Percentiles rank a stretch among this genome's conserved stretches.
phyloP scores from a whole-genome alignment of 179 eudicot genomes.

The Dionaea muscipula region DNA sequence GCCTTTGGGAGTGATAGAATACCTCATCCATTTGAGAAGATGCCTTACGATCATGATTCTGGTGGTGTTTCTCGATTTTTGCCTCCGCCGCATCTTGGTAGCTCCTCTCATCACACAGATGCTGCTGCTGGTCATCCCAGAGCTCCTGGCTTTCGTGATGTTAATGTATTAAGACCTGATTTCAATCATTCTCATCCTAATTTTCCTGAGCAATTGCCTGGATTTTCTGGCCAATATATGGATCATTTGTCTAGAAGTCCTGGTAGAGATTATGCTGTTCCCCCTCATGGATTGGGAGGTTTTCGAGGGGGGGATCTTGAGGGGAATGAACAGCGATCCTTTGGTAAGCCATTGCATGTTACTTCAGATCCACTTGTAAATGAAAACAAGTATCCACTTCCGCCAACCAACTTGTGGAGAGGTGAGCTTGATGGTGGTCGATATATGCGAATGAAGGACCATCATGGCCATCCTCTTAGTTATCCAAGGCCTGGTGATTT shows the following conservation, averaged over 20 bases:
- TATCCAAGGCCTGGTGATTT: slow-evolving; percentile 20
- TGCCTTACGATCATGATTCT: slow-evolving; percentile 26
- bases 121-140: slow-evolving; percentile 27
- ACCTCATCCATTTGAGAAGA: slow-evolving; percentile 32
- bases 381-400: slow-evolving; percentile 42
- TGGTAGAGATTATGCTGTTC: too few relatives aligned
- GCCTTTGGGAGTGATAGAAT: slow-evolving; percentile 33
- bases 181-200: slow-evolving; percentile 26
- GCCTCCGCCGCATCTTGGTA: slow-evolving; percentile 32
- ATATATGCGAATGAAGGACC: too few relatives aligned
- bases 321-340: too few relatives aligned
- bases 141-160: slow-evolving; percentile 33
- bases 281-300: too few relatives aligned
- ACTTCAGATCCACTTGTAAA: slow-evolving; percentile 26
- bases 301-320: too few relatives aligned
- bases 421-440: too few relatives aligned
- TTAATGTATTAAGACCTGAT: too few relatives aligned
- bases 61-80: slow-evolving; percentile 33
- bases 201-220: slow-evolving; percentile 38
- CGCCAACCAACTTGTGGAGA: slow-evolving; percentile 36
- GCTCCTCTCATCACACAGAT: slow-evolving; percentile 19
- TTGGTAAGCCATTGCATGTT: too few relatives aligned
- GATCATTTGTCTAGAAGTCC: slow-evolving; percentile 55
- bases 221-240: slow-evolving; percentile 42
- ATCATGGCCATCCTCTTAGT: too few relatives aligned